Base-by-base conservation (phyloP, 257 asterid species). In the Oldenlandia corymbosa region DNA sequence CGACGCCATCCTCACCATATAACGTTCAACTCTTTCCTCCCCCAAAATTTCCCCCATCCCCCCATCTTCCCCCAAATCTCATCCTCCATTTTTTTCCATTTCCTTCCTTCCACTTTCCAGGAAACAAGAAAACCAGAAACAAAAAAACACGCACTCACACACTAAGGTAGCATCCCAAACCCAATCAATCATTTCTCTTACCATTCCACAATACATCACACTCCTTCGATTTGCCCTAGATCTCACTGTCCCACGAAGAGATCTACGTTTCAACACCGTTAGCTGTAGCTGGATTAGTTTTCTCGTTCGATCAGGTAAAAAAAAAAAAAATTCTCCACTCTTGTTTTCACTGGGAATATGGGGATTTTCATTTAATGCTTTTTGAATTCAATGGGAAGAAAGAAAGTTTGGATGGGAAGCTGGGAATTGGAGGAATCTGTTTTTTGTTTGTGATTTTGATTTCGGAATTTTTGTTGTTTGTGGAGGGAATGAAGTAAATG, bases 161-260 rank as follows among this genome's bases (percentile, higher is more conserved):
- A 47, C 67, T 47, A 2, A n/a, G n/a, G n/a, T n/a, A n/a, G n/a
- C n/a, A n/a, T n/a, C 17, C 56, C 28, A 45, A 11, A 28, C 17
- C 66, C 66, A 62, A 62, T 47, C 58, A 63, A 47, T 48, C 34
- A 23, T 63, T 52, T 28, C 60, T 54, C 48, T 6, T 43, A 17
- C 53, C 53, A 18, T 2, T 20, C 5, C 21, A 18, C 26, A 47
- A 47, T 18, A 18, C 24, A 7, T 34, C 9, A 34, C 14, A 31
- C 24, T 18, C 42, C 36, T 47, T 43, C 42, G 21, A 47, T 63
- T 48, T 63, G 68, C 68, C 68, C 58, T 48, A 63, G 58, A 63
- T 63, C 58, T 63, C 68, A 63, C 58, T 8, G 31, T 31, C 58
- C 48, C 58, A 37, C 68, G 47, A 26, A 31, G 68, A 48, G 67